Base-by-base conservation (phyloP, 2,329 filamentous ascomycete species). In the Neonectria ditissima region DNA sequence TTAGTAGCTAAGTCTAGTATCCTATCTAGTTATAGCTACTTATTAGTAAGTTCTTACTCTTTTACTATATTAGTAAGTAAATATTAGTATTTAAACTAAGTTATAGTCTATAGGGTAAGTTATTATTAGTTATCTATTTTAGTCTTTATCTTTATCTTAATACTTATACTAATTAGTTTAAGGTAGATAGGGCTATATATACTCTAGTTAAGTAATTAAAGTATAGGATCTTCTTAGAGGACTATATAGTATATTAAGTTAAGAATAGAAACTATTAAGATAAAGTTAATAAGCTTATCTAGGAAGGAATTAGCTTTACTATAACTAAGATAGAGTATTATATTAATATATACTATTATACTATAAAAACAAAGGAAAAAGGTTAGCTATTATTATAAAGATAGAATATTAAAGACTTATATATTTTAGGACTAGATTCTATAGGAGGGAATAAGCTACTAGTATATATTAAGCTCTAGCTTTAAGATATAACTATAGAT, bases 371-470 rank as follows among this genome's bases (percentile, higher is more conserved):
- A 18, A 39, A 18, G 37, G 37, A 39, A 39, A 39, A 39, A 39
- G 37, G 37, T 39, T 39, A 34, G 32, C 32, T 14, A 14, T 14
- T 14, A 34, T 34, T 14, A 34, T 34, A 34, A 34, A 34, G 32
- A 14, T 14, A 14, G 32, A 34, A 34, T 34, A 14, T 34, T 14
- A 34, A 34, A 34, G 32, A 34, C 32, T 34, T 14, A 34, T 14
- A 53, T 53, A 14, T 53, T 53, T 10, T 34, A 34, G 18, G 50
- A 53, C 50, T 53, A 34, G n/a, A 53, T 53, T 20, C 50, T 34
- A 22, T 48, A 24, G 20, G 22, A 26, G 37, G 32, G 50, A 24
- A 37, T 18, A 13, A 24, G 50, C 20, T 39, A 34, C 20, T 34
- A 34, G 50, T 39, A 53, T 11, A 34, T 34, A 41, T 30, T 18